Percentiles rank a stretch among this genome's conserved stretches.
phyloP scores from a whole-genome alignment of 345 rosid genomes.

The Brassica cretica region DNA sequence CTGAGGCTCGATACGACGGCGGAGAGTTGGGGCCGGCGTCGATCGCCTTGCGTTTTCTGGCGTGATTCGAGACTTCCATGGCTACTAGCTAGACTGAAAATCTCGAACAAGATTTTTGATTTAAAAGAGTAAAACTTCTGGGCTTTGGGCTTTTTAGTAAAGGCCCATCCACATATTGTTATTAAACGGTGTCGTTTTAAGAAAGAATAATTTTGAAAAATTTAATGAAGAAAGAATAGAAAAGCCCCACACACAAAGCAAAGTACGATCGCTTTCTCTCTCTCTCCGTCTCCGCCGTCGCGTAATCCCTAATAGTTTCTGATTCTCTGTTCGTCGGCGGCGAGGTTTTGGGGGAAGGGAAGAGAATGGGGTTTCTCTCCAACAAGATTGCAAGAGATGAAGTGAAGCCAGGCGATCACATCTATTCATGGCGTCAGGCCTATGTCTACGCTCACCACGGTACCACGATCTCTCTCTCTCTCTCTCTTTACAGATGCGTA shows the following conservation, averaged over 20 bases:
- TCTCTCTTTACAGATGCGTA: background rate
- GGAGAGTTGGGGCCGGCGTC: conserved; percentile 23
- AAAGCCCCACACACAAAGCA: conserved; percentile 23
- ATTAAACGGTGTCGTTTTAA: background rate
- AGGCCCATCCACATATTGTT: background rate
- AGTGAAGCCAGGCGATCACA: conserved; percentile 74
- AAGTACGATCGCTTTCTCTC: background rate
- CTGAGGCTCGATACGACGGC: conserved; percentile 23
- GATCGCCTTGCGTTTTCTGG: conserved; percentile 43
- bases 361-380: conserved; percentile 63
- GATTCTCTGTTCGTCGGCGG: conserved; percentile 27
- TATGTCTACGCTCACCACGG: conserved; percentile 86
- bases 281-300: conserved; percentile 26
- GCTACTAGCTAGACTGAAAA: background rate
- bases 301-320: conserved; percentile 5
- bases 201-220: background rate
- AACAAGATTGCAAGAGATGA: conserved; percentile 55
- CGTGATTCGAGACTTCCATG: conserved; percentile 43
- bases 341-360: conserved; percentile 15
- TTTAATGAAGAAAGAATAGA: background rate
- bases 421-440: conserved; percentile 79
- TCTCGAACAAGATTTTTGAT: background rate
- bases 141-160: background rate
- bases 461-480: conserved; percentile 26
- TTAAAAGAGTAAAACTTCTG: background rate